phyloP scores from a whole-genome alignment of 1,139 yeast species.

The Yamadazyma dushanensis region DNA sequence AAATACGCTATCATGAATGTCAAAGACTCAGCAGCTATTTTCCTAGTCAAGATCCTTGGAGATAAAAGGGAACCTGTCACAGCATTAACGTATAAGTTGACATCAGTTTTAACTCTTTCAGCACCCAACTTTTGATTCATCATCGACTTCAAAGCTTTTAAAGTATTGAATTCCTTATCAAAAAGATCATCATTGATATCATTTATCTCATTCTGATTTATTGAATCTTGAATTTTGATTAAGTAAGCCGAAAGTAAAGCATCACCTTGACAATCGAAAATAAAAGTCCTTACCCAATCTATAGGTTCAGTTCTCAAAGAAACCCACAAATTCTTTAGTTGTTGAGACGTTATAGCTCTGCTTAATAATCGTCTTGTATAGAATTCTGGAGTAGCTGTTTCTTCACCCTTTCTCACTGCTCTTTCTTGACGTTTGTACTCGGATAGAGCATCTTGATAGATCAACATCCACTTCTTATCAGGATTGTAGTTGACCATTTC shows the following conservation, averaged over 20 bases:
- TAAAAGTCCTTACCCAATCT: constrained; percentile 82
- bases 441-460: constrained; percentile 81
- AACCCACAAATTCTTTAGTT: constrained; percentile 84
- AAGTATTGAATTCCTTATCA: constrained; percentile 48
- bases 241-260: constrained; percentile 61
- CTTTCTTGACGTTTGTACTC: constrained; percentile 65
- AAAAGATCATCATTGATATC: constrained; percentile 47
- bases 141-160: constrained; percentile 48
- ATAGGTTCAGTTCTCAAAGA: constrained; percentile 90
- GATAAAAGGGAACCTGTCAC: constrained; percentile 49
- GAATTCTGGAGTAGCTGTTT: constrained; percentile 62
- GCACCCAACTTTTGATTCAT: constrained; percentile 50
- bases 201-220: constrained; percentile 30
- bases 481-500: constrained; percentile 76
- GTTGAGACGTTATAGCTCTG: constrained; percentile 65
- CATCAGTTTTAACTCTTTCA: constrained; percentile 43
- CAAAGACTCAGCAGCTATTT: constrained; percentile 75
- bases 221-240: constrained; percentile 40
- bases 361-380: constrained; percentile 77
- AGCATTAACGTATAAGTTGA: constrained; percentile 41
- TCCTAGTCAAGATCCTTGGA: constrained; percentile 72
- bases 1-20: constrained; percentile 50
- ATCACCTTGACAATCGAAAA: constrained; percentile 82
- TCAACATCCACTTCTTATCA: constrained; percentile 89
- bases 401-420: constrained; percentile 28